Base-by-base conservation (phyloP, 371 early-diverging fungal genomes). In the Fennellomyces sp. region DNA sequence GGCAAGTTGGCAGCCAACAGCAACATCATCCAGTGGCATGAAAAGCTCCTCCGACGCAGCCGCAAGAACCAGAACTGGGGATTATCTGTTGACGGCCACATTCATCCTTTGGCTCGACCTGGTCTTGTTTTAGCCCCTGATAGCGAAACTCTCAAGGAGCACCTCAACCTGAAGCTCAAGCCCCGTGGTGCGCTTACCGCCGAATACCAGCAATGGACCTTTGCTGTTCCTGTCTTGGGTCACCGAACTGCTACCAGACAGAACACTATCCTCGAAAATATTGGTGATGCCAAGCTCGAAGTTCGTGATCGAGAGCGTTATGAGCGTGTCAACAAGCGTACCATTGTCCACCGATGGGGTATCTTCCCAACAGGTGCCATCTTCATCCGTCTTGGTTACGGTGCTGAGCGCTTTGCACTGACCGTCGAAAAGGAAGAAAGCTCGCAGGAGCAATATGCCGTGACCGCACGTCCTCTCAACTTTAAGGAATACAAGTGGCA, bases 51-150 rank as follows among this genome's bases (percentile, higher is more conserved):
- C 21, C 62, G 69, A 36, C 60, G 65, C 6, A 74, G 67, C 28
- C 72, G 69, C 19, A 79, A 76, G 58, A 73, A 79, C 38, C 80
- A 79, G 56, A 61, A 76, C 45, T 79, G 80, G 80, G 64, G 75
- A 31, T 66, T 80, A 23, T 65, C 76, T 26, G 71, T 76, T 1
- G 62, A 76, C 15, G 80, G 80, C 10, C 76, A 79, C n/a, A 72
- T 76, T 28, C 76, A 76, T 42, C 65, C 76, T 26, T 56, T 65
- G 28, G 49, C 71, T n/a, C 70, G 65, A 25, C 50, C 70, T 26
- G 56, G 69, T 23, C 65, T 79, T 17, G 76, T 74, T 17, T 63
- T 79, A 12, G 59, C 64, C 15, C 62, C 71, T 23, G 61, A 56
- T 26, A 59, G 15, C 31, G 52, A 61, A 41, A 21, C 17, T 12